phyloP scores from a whole-genome alignment of 169 alveolate species.

The Cryptosporidium meleagridis region DNA sequence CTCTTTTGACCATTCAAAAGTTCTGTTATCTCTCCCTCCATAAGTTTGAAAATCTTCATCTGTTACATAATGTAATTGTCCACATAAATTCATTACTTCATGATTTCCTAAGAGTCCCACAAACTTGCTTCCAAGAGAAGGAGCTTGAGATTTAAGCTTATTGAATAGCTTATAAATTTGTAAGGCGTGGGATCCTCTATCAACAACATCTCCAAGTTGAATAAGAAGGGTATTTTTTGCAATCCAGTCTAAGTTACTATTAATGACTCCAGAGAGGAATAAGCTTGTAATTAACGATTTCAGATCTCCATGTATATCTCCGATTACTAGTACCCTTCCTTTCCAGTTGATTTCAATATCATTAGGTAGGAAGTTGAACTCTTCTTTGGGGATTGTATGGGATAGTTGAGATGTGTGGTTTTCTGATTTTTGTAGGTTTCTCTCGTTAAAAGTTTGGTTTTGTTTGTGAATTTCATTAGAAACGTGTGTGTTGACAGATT shows the following conservation, averaged over 20 bases:
- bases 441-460: background rate
- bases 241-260: slow-evolving; percentile 76
- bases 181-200: slow-evolving; percentile 77
- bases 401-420: background rate
- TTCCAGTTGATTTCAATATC: slow-evolving; percentile 77
- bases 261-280: slow-evolving; percentile 76
- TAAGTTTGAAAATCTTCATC: slow-evolving; percentile 56
- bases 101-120: slow-evolving; percentile 79
- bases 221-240: slow-evolving; percentile 77
- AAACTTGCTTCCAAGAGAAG: slow-evolving; percentile 59
- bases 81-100: slow-evolving; percentile 79
- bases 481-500: background rate
- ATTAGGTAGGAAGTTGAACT: background rate
- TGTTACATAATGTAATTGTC: slow-evolving; percentile 75
- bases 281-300: slow-evolving; percentile 75
- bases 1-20: slow-evolving; percentile 63
- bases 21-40: slow-evolving; percentile 63
- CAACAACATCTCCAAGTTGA: slow-evolving; percentile 79
- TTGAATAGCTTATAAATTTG: slow-evolving; percentile 64
- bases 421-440: background rate
- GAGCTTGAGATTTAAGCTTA: slow-evolving; percentile 72
- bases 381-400: background rate
- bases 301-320: slow-evolving; percentile 80
- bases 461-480: background rate
- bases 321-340: slow-evolving; percentile 78